A percentile compares a stretch with the other conserved stretches of the same genome.
Evolutionary conservation across 2,329 filamentous ascomycete genomes (phyloP).

Genomic region (Ophiostoma australiae): DNA sequence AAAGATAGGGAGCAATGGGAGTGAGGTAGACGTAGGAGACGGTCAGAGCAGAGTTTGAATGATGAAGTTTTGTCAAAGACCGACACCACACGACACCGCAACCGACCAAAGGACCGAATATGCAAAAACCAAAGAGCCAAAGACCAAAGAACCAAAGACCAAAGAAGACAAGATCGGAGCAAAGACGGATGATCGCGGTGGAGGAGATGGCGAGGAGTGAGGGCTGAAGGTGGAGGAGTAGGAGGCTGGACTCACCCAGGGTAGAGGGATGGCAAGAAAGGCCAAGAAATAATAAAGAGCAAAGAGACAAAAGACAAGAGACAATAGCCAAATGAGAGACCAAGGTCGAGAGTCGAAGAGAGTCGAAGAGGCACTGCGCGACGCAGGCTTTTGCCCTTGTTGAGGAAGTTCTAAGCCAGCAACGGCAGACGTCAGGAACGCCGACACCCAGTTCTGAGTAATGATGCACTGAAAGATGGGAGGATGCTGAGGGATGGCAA

Average conservation of each 20-base stretch:
- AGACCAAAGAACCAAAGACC: not conserved
- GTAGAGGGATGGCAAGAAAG: not conserved
- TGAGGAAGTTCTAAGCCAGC: constrained; percentile 1
- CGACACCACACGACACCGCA: not conserved
- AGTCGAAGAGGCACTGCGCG: constrained; percentile 7
- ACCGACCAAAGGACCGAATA: not conserved
- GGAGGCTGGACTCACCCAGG: not conserved
- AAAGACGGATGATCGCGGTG: not conserved
- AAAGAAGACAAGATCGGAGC: constrained; percentile 9
- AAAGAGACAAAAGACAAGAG: not conserved
- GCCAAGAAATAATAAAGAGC: not conserved
- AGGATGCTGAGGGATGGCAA: no score
- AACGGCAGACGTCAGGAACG: not conserved
- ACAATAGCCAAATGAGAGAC: not conserved
- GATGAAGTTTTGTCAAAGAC: not conserved
- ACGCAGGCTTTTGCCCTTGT: constrained; percentile 9
- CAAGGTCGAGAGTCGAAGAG: not conserved
- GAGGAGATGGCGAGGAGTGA: constrained; percentile 4
- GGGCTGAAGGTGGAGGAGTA: not conserved
- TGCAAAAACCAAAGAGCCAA: not conserved
- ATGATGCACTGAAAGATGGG: not conserved
- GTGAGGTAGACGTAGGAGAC: not conserved
- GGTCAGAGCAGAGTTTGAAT: not conserved
- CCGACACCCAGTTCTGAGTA: not conserved
- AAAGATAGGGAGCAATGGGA: not conserved